Evolutionary conservation across 805 yeast genomes (phyloP).

Genomic region (Yarrowia divulgata): DNA sequence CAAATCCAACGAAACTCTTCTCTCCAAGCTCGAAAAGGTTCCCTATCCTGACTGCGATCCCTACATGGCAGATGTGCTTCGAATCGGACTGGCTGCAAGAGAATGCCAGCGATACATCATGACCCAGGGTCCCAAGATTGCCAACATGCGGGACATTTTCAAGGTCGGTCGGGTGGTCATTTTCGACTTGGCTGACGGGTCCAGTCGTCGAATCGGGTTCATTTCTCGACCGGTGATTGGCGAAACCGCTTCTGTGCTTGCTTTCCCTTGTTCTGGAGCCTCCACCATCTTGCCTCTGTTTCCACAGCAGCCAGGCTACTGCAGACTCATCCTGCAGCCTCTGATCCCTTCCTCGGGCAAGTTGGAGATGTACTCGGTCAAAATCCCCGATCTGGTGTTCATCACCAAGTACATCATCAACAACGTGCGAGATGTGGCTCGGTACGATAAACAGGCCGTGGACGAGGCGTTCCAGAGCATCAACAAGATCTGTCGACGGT

Average conservation of each 20-base stretch:
- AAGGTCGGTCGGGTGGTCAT: conserved; percentile 55
- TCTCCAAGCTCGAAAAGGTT: conserved; percentile 51
- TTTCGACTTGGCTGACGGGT: conserved; percentile 48
- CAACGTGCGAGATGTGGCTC: conserved; percentile 25
- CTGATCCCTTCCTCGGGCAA: conserved; percentile 23
- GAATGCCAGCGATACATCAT: conserved; percentile 12
- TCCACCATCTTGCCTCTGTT: conserved; percentile 19
- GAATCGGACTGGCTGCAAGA: conserved; percentile 9
- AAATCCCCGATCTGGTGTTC: conserved; percentile 18
- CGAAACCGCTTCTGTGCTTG: conserved; percentile 5
- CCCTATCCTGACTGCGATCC: conserved; percentile 22
- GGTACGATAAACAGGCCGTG: conserved; percentile 23
- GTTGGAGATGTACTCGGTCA: conserved; percentile 21
- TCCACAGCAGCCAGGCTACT: conserved; percentile 15
- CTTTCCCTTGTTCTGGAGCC: conserved; percentile 19
- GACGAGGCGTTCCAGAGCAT: conserved; percentile 30
- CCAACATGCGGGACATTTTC: conserved; percentile 48
- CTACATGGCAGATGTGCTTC: conserved; percentile 6
- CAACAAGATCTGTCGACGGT: conserved; percentile 21
- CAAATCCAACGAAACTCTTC: conserved; percentile 58
- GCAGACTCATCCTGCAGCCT: conserved; percentile 8
- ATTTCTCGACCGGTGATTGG: conserved; percentile 25
- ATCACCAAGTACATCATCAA: conserved; percentile 27
- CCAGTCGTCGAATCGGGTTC: conserved; percentile 24
- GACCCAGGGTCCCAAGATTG: conserved; percentile 15